phyloP scores from a whole-genome alignment of 345 rosid species.

The Eucalyptus tenuipes region DNA sequence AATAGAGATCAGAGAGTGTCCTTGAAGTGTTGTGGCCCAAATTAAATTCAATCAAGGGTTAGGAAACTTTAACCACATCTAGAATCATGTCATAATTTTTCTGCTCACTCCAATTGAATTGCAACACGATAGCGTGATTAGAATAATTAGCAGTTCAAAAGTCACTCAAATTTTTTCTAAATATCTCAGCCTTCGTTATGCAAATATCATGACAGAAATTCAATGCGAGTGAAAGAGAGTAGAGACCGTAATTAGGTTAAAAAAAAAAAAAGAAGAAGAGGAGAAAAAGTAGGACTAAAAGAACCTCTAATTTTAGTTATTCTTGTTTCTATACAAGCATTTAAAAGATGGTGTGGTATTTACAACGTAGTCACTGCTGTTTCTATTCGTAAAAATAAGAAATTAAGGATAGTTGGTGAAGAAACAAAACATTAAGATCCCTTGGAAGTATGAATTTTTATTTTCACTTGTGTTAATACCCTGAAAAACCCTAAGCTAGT shows the following conservation, averaged over 20 bases:
- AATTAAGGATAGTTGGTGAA: not conserved
- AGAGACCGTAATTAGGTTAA: not conserved
- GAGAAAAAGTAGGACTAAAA: not conserved
- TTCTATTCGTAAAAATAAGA: not conserved
- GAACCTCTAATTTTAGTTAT: not conserved
- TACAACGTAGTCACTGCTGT: not conserved
- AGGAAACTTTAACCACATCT: not conserved
- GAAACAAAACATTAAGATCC: not conserved
- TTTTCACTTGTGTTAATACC: too few species aligned
- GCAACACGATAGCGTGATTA: fast-evolving
- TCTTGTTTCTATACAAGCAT: not conserved
- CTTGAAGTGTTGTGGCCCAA: not conserved
- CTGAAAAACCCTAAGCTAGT: too few species aligned
- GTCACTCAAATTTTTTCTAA: not conserved
- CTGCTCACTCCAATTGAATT: not conserved
- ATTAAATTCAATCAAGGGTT: not conserved
- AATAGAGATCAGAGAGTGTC: not conserved
- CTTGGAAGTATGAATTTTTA: not conserved
- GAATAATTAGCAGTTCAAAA: not conserved
- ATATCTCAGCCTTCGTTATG: not conserved
- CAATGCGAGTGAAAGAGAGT: not conserved
- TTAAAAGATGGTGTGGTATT: not conserved
- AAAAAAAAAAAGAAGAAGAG: not conserved
- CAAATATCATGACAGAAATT: not conserved
- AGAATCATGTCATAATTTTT: not conserved